Conservation (phyloP, 2,329 filamentous ascomycete species). For the Verticillium zaregamsianum region DNA sequence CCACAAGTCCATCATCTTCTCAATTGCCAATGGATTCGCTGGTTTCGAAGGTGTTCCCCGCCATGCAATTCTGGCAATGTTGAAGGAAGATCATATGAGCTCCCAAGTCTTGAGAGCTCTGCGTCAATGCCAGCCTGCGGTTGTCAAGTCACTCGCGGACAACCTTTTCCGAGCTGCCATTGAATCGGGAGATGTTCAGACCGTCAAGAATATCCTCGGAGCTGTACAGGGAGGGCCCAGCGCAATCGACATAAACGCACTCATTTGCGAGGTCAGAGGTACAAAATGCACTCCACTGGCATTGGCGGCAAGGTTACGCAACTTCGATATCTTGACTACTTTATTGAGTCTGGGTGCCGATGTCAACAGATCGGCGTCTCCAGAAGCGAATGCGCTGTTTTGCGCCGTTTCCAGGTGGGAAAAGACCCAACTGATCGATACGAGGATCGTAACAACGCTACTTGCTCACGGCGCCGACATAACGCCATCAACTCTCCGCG, state of each 20-base stretch:
- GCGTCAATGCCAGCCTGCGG: not conserved
- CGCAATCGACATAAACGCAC: not conserved
- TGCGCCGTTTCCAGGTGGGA: not conserved
- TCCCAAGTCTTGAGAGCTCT: not conserved
- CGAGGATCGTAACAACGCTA: not conserved
- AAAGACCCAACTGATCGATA: not conserved
- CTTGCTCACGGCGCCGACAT: not conserved
- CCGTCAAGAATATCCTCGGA: not conserved
- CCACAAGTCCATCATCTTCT: not conserved
- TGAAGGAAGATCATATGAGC: not conserved
- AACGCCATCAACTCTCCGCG: accelerated
- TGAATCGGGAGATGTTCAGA: not conserved
- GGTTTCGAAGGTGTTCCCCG: not conserved
- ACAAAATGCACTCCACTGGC: not conserved
- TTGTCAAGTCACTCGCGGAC: not conserved
- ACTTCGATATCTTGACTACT: not conserved
- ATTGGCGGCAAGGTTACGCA: not conserved
- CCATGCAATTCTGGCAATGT: not conserved
- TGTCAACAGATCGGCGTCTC: not conserved
- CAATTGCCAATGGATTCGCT: not conserved
- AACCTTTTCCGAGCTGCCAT: not conserved
- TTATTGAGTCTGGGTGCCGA: not conserved
- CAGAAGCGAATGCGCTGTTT: not conserved
- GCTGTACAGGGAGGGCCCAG: not conserved
- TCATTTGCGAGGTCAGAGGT: not conserved